These are phyloP conservation scores for Colletotrichum navitas DNA, from an alignment of 2,329 filamentous ascomycete genomes.

Conservation along the genomic window DNA sequence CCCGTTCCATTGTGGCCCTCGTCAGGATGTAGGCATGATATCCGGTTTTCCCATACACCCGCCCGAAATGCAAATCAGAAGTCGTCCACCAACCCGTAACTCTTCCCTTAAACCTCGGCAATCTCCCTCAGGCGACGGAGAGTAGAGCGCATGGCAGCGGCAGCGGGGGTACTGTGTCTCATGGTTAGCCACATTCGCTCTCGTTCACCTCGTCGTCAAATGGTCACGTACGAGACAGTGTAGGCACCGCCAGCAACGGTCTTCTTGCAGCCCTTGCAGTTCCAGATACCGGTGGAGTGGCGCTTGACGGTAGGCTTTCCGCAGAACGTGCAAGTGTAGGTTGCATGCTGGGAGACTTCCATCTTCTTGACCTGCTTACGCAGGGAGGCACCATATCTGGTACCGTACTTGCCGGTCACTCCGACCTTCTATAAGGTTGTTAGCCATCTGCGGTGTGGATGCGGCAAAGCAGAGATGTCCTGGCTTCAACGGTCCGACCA, in stretches of 20 bases:
- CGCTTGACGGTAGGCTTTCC: conserved; percentile 96
- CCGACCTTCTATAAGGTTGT: conserved; percentile 81
- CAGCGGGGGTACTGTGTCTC: conserved; percentile 83
- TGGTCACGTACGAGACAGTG: conserved; percentile 87
- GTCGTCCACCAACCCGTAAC: conserved; percentile 48
- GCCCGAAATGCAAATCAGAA: conserved; percentile 61
- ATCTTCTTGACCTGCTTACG: conserved; percentile 98
- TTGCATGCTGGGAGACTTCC: conserved; percentile 98
- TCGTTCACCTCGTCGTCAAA: not conserved
- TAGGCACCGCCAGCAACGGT: conserved; percentile 91
- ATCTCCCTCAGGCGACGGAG: conserved; percentile 98
- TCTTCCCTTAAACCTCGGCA: conserved; percentile 83
- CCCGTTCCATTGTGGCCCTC: conserved; percentile 52
- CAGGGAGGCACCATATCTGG: conserved; percentile 98
- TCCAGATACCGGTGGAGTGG: conserved; percentile 94
- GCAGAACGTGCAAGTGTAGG: conserved; percentile 98
- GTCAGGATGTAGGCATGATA: conserved; percentile 59
- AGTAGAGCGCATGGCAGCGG: conserved; percentile 93
- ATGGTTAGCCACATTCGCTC: conserved; percentile 46
- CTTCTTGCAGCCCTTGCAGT: conserved; percentile 97
- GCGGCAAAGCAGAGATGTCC: not conserved
- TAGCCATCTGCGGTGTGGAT: conserved; percentile 28
- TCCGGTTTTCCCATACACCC: conserved; percentile 60
- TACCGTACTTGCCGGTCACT: conserved; percentile 97
- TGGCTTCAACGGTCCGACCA: conserved; percentile 16